Evolutionary conservation across 2,329 filamentous ascomycete genomes (phyloP).

Genomic region (Colletotrichum liriopes): DNA sequence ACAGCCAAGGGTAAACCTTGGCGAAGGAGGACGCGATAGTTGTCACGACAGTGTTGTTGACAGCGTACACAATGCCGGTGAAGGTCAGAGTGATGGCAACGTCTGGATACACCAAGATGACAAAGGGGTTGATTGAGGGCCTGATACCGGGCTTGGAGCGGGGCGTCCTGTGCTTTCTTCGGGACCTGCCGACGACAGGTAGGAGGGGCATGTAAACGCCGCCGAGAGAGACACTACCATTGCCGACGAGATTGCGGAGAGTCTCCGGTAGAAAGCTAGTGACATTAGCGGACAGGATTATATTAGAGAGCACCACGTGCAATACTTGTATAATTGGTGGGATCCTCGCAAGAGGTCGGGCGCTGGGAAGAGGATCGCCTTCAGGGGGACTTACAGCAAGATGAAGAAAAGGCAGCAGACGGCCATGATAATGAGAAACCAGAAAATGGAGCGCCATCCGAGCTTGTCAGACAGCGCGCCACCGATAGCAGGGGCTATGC

Average conservation of each 20-base stretch:
- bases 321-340: too few species aligned
- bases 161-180: conserved; percentile 23
- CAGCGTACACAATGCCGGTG: conserved; percentile 53
- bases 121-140: conserved; percentile 49
- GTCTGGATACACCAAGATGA: conserved; percentile 51
- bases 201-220: conserved; percentile 44
- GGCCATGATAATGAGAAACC: conserved; percentile 66
- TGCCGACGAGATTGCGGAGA: conserved; percentile 48
- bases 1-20: conserved; percentile 45
- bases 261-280: conserved; percentile 51
- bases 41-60: conserved; percentile 54
- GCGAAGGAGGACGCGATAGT: conserved; percentile 53
- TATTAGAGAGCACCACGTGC: fast-evolving
- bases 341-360: neutral
- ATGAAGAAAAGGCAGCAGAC: conserved; percentile 55
- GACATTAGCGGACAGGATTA: neutral
- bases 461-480: conserved; percentile 62
- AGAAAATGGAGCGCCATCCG: conserved; percentile 68
- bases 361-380: too few species aligned
- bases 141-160: conserved; percentile 10
- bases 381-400: conserved; percentile 39
- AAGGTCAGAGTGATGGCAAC: conserved; percentile 50
- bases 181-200: conserved; percentile 42
- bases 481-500: conserved; percentile 66
- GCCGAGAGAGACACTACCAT: conserved; percentile 45